Conservation (phyloP, 768 basidiomycete species). For the Coprinopsis strossmayeri region DNA sequence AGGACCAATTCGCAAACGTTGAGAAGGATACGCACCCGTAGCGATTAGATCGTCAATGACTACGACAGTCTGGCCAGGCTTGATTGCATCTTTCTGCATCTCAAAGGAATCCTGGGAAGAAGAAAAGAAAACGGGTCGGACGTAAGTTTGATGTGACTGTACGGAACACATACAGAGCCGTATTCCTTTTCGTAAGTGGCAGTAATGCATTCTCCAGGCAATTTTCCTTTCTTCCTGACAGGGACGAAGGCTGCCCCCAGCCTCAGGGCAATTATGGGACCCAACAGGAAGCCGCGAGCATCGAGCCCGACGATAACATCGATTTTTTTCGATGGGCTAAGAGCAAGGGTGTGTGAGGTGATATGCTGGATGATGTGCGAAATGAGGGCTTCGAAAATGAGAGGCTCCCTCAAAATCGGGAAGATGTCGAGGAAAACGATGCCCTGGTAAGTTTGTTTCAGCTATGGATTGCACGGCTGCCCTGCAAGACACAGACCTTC, state of each 20-base stretch:
- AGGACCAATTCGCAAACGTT: not conserved
- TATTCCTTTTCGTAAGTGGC: constrained; percentile 91
- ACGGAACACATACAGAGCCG: constrained; percentile 51
- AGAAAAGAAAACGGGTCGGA: no score
- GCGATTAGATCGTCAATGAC: constrained; percentile 95
- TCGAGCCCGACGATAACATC: constrained; percentile 95
- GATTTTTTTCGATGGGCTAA: constrained; percentile 56
- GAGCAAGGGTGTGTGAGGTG: constrained; percentile 67
- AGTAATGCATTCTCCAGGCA: constrained; percentile 79
- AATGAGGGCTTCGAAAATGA: constrained; percentile 85
- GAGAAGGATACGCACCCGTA: constrained; percentile 54
- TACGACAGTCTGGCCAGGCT: constrained; percentile 76
- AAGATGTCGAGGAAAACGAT: constrained; percentile 93
- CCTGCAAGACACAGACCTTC: constrained; percentile 47
- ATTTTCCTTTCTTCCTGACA: constrained; percentile 88
- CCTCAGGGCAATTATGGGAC: constrained; percentile 85
- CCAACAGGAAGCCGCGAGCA: constrained; percentile 92
- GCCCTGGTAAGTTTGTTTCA: constrained; percentile 43
- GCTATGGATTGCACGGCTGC: not conserved
- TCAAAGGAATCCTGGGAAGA: constrained; percentile 79
- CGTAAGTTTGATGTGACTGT: not conserved
- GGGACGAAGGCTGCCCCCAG: constrained; percentile 94
- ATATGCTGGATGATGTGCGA: constrained; percentile 85
- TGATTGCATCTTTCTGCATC: constrained; percentile 85
- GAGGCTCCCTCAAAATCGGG: constrained; percentile 81